A percentile compares a stretch with the other conserved stretches of the same genome.
Conservation (phyloP, 345 rosid genomes). For the Citrus reticulata region DNA sequence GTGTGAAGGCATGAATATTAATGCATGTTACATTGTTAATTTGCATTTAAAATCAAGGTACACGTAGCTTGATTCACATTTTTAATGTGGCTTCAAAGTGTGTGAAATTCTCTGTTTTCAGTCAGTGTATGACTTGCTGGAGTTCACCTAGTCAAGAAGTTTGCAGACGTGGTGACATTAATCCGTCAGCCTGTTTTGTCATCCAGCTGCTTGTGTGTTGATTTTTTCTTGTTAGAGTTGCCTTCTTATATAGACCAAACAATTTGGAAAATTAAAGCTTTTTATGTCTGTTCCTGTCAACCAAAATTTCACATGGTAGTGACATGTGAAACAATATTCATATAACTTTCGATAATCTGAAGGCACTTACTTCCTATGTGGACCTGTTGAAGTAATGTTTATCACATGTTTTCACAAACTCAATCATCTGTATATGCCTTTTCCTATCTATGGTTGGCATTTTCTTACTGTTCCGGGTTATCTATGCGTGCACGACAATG, state of each 20-base stretch:
- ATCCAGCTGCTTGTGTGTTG: neutral
- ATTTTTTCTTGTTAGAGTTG: neutral
- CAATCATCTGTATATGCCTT: neutral
- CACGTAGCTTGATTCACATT: neutral
- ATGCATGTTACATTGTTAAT: neutral
- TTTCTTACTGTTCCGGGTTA: neutral
- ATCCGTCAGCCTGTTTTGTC: neutral
- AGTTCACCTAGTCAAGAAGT: neutral
- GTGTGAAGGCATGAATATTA: neutral
- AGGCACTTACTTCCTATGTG: neutral
- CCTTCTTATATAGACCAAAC: neutral
- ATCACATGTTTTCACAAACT: neutral
- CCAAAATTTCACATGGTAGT: neutral
- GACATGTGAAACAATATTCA: neutral
- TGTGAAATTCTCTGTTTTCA: neutral
- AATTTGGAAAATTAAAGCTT: neutral
- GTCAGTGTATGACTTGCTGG: neutral
- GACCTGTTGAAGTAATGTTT: neutral
- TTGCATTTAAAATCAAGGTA: neutral
- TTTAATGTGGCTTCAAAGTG: neutral
- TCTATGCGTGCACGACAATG: conserved; percentile 1
- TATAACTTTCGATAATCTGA: neutral
- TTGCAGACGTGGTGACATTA: neutral
- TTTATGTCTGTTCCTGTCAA: neutral
- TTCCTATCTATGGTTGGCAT: neutral